Base-by-base conservation (phyloP, 495 filamentous ascomycete species). In the Hypoxylon fuscum region DNA sequence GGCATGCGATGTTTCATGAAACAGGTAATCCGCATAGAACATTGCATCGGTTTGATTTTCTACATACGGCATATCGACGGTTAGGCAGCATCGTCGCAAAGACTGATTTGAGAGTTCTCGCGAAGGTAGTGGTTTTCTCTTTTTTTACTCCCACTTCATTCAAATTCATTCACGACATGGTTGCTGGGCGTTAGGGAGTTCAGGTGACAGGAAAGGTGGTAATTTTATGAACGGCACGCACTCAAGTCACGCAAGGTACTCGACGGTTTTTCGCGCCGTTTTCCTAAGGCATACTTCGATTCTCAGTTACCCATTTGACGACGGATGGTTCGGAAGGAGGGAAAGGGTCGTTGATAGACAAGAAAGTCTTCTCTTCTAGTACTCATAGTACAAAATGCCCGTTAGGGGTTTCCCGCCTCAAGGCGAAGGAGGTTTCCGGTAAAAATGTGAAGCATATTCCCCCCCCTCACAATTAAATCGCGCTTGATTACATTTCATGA, bases 341-440 rank as follows among this genome's bases (percentile, higher is more conserved):
- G 15, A 40, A 15, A 40, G 14, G 37, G 15, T 37, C 15, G n/a
- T 40, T 40, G 15, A 2, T 40, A 40, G 37, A 40, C 15, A 17
- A 18, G 37, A 15, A 40, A 40, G 37, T 40, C 15, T 20, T 15
- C 10, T 20, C 9, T 18, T 40, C 15, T 31, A 81, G 85, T 88
- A 27, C 25, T 8, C 25, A 27, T 27, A 27, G 25, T 27, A 27
- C 25, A 27, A 8, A 27, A 27, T 4, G 4, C 25, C 8, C 25
- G 25, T 27, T 27, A 27, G 25, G 25, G 25, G 8, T 27, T 27
- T 27, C 8, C 8, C 25, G 8, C 4, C 25, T 8, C 8, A 4
- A 27, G 25, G 25, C 4, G 4, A 27, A 27, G 8, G 25, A 8
- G 25, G 25, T 3, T 27, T 8, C 25, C 8, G 4, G 8, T 8